Evolutionary conservation across 2,329 filamentous ascomycete species (phyloP).

Genomic region (Microcyclospora tardicrescens): DNA sequence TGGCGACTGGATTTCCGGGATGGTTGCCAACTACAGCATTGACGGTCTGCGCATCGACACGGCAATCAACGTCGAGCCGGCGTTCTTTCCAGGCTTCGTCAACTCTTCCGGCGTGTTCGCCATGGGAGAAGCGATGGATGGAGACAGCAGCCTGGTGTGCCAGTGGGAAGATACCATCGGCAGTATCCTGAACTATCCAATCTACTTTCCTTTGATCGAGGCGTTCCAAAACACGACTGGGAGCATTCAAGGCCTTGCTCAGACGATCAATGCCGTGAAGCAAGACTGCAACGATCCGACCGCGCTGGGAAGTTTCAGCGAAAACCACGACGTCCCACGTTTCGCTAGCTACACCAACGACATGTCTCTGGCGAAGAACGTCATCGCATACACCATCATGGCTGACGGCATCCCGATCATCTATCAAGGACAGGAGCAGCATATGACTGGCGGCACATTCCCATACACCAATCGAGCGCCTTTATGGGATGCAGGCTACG

Average conservation of each 20-base stretch:
- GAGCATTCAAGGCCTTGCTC: constrained; percentile 27
- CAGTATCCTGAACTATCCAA: constrained; percentile 27
- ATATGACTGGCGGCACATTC: constrained; percentile 22
- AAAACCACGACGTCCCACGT: constrained; percentile 30
- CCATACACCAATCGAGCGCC: constrained; percentile 26
- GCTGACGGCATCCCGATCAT: constrained; percentile 31
- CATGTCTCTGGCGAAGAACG: constrained; percentile 26
- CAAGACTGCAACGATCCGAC: constrained; percentile 26
- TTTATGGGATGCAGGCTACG: constrained; percentile 27
- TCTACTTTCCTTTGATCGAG: constrained; percentile 26
- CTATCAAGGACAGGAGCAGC: constrained; percentile 32
- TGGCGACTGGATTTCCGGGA: constrained; percentile 27
- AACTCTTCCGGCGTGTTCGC: constrained; percentile 24
- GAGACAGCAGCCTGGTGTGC: constrained; percentile 22
- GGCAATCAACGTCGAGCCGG: constrained; percentile 25
- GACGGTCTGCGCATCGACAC: constrained; percentile 30
- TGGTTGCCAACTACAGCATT: constrained; percentile 32
- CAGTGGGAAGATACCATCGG: constrained; percentile 24
- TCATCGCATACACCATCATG: constrained; percentile 26
- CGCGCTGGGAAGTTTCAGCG: constrained; percentile 26
- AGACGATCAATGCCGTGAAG: constrained; percentile 21
- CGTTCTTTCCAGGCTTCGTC: constrained; percentile 25
- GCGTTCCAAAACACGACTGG: constrained; percentile 25
- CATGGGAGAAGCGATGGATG: constrained; percentile 26
- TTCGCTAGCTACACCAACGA: constrained; percentile 27